phyloP scores from a whole-genome alignment of 2,329 filamentous ascomycete genomes.

The Aspergillus glaucus region DNA sequence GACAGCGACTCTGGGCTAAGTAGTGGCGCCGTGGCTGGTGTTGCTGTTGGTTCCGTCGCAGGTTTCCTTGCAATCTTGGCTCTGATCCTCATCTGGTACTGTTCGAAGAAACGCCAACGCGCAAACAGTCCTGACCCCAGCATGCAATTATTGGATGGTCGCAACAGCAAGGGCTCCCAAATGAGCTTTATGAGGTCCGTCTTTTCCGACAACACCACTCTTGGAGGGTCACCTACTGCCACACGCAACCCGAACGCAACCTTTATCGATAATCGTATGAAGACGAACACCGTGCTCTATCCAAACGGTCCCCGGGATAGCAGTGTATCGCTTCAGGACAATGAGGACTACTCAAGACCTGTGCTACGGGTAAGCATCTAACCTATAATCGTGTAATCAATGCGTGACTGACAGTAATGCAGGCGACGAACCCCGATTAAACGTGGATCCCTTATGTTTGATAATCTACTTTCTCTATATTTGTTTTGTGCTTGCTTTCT shows the following conservation, averaged over 20 bases:
- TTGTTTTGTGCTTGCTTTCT: constrained; percentile 13
- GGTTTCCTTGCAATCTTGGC: constrained; percentile 32
- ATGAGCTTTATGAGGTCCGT: constrained; percentile 30
- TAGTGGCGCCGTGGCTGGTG: constrained; percentile 39
- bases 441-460: constrained; percentile 2
- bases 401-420: constrained; percentile 11
- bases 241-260: constrained; percentile 20
- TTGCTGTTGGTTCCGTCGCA: constrained; percentile 37
- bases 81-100: constrained; percentile 34
- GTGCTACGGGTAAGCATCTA: constrained; percentile 34
- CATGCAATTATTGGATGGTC: constrained; percentile 22
- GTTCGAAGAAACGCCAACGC: constrained; percentile 31
- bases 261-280: constrained; percentile 42
- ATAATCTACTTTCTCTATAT: constrained; percentile 12
- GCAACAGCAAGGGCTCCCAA: constrained; percentile 29
- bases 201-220: constrained; percentile 22
- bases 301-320: constrained; percentile 37
- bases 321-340: constrained; percentile 42
- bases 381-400: background rate
- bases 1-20: constrained; percentile 23
- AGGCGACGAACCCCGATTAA: constrained; percentile 34
- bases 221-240: constrained; percentile 15
- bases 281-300: constrained; percentile 36
- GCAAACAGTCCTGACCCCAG: constrained; percentile 23
- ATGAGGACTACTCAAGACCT: constrained; percentile 44